A percentile compares a stretch with the other conserved stretches of the same genome.
These are phyloP conservation scores for Lachancea dasiensis DNA, from an alignment of 805 yeast genomes.

Conservation along the genomic window DNA sequence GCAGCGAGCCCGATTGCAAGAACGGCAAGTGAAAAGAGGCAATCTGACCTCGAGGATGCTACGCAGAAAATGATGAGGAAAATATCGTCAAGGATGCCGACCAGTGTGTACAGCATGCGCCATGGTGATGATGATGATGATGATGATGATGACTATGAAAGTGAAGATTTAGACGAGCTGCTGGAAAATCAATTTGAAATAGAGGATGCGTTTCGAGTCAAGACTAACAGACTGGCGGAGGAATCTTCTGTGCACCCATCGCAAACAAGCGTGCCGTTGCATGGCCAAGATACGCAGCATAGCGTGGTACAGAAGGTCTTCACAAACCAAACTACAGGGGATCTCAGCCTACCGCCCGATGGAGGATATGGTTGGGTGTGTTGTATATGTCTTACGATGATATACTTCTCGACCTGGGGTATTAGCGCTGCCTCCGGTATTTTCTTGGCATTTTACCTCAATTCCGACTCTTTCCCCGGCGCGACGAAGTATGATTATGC, in stretches of 20 bases:
- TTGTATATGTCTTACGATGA: constrained; percentile 42
- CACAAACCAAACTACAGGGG: constrained; percentile 33
- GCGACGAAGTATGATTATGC: constrained; percentile 57
- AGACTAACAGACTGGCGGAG: not conserved
- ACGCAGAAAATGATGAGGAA: not conserved
- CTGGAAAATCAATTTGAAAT: constrained; percentile 24
- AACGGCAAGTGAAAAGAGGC: too few species aligned
- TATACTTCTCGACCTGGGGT: constrained; percentile 68
- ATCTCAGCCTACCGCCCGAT: constrained; percentile 44
- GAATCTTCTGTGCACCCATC: too few species aligned
- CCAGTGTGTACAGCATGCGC: too few species aligned
- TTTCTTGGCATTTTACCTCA: constrained; percentile 51
- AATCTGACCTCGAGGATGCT: not conserved
- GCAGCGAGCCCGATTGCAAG: not conserved
- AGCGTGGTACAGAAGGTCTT: constrained; percentile 27
- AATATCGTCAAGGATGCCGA: not conserved
- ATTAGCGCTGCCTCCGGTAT: constrained; percentile 61
- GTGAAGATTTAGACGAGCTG: constrained; percentile 2
- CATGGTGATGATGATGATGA: not conserved
- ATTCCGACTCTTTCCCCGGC: constrained; percentile 45
- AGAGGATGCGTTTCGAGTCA: constrained; percentile 28
- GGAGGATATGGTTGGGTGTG: constrained; percentile 69
- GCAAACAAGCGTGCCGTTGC: too few species aligned
- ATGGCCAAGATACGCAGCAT: constrained; percentile 1
- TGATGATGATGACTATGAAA: not conserved